Conservation (phyloP, 345 rosid species). For the Syzygium oleosum region DNA sequence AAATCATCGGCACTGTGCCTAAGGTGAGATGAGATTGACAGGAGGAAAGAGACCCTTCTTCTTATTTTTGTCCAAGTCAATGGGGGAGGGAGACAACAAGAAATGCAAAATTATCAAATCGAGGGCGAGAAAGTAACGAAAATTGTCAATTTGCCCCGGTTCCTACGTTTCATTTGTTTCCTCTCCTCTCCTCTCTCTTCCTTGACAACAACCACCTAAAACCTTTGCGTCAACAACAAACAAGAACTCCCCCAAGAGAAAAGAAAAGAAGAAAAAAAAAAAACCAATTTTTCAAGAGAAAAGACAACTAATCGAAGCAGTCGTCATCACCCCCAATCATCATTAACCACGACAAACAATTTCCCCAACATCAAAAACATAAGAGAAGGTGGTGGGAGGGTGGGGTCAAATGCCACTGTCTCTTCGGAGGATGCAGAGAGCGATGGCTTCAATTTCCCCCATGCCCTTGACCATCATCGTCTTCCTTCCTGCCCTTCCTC, state of each 20-base stretch:
- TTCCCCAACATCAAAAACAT: neutral
- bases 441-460: conserved; percentile 1
- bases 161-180: neutral
- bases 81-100: neutral
- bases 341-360: neutral
- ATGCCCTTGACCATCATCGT: conserved; percentile 9
- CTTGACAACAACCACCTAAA: neutral
- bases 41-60: neutral
- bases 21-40: neutral
- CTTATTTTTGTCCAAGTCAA: neutral
- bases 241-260: neutral
- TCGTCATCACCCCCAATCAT: neutral
- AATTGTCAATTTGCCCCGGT: neutral
- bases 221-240: neutral
- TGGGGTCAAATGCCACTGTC: conserved; percentile 12
- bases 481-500: neutral
- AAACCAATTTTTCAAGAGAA: neutral
- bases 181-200: neutral
- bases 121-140: neutral
- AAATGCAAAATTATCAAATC: neutral
- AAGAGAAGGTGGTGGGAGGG: neutral
- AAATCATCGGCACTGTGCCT: neutral
- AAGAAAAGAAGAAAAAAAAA: neutral
- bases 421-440: conserved; percentile 26
- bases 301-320: neutral